Evolutionary conservation across 1,284 basidiomycete species (phyloP), one percentile per base, ranked within the genome.

Genomic region (Austroboletus novae-zelandiae): DNA sequence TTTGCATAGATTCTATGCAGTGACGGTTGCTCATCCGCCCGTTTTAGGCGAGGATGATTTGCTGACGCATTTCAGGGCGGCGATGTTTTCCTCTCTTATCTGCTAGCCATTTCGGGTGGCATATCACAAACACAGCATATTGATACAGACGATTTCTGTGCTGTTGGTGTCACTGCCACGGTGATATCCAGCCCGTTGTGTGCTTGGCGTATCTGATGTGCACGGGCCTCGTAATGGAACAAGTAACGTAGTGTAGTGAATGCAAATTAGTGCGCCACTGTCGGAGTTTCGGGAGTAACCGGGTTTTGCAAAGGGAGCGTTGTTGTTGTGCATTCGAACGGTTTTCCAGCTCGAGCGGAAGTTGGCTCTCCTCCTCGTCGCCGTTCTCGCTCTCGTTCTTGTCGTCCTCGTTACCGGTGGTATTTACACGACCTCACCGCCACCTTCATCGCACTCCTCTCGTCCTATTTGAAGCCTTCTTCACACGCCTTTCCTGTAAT

Each of bases 131-230:
- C 64, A 7, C 52, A 56, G 14, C 43, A 57, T 53, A 50, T 40
- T 1, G 11, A 9, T 2, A 68, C 67, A 20, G 58, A 51, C 23
- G 51, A 29, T 18, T 76, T 69, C 36, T 61, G 69, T n/a, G 72
- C 70, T 3, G 59, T 84, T 36, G 72, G 62, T n/a, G 58, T 83
- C 40, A 77, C 79, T 5, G 70, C 69, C 3, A 64, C 69, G 10
- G 49, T 61, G 29, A 58, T 83, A 35, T 74, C 77, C 10, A 31
- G 81, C 36, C 8, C 78, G 13, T 71, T 74, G 0, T 45, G 25
- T 81, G 20, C 71, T 74, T 5, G 67, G 72, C 17, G 73, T 81
- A 81, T 83, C 49, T 31, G 75, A 61, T 36, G 13, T 8, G 18
- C 20, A 30, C 6, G 5, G 25, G 20, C 35, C 27, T 23, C 39